Percentiles rank a stretch among this genome's conserved stretches.
These are phyloP conservation scores for Rhizopus delemar DNA, from an alignment of 371 early-diverging fungal species.

Conservation along the genomic window DNA sequence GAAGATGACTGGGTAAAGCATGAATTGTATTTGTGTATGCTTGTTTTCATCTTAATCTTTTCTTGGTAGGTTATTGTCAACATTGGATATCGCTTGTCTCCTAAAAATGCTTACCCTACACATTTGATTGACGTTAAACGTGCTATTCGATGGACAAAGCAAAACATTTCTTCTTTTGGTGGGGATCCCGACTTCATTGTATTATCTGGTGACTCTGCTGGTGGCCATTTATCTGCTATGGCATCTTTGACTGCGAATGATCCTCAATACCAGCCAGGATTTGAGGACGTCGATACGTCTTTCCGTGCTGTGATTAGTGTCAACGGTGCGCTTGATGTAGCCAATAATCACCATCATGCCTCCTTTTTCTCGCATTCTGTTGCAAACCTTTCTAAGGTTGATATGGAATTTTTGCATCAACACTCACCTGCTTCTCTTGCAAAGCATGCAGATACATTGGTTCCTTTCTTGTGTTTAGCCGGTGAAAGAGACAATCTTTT, in stretches of 20 bases:
- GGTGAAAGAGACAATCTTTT: conserved; percentile 42
- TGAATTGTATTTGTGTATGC: conserved; percentile 14
- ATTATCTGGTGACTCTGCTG: conserved; percentile 69
- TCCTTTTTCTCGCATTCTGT: conserved; percentile 40
- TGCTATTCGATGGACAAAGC: conserved; percentile 71
- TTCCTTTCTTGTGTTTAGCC: conserved; percentile 34
- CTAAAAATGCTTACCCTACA: conserved; percentile 59
- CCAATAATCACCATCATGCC: conserved; percentile 20
- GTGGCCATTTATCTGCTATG: conserved; percentile 70
- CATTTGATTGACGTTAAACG: conserved; percentile 75
- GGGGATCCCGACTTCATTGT: conserved; percentile 72
- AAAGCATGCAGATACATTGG: conserved; percentile 21
- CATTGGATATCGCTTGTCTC: conserved; percentile 64
- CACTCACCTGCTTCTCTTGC: conserved; percentile 49
- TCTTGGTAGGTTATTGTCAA: conserved; percentile 62
- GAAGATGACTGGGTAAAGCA: conserved; percentile 35
- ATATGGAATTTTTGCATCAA: conserved; percentile 39
- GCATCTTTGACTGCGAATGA: conserved; percentile 66
- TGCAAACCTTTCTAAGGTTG: conserved; percentile 34
- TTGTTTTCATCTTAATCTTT: conserved; percentile 1
- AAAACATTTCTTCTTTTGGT: conserved; percentile 62
- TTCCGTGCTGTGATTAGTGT: conserved; percentile 58
- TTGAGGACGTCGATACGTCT: conserved; percentile 68
- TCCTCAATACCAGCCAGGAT: conserved; percentile 68
- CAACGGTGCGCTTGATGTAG: conserved; percentile 52